Percentiles rank a stretch among this genome's conserved stretches.
phyloP scores from a whole-genome alignment of 2,329 filamentous ascomycete genomes.

The Zalaria obscura region DNA sequence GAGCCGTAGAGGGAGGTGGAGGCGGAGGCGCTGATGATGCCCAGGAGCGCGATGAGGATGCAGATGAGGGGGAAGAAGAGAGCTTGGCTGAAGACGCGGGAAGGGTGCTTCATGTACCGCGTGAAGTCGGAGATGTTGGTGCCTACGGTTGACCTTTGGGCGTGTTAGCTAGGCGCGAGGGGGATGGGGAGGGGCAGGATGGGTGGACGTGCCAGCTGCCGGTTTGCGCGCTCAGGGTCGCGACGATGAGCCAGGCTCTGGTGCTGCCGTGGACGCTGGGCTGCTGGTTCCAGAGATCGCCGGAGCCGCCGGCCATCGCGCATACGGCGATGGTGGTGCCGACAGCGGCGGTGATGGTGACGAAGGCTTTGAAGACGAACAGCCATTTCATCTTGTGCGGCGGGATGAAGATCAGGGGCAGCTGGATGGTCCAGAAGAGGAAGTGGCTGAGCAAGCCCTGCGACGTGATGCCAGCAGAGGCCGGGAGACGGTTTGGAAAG shows the following conservation, averaged over 20 bases:
- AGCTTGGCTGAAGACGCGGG: conserved; percentile 19
- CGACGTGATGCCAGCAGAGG: conserved; percentile 38
- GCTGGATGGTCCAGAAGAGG: conserved; percentile 41
- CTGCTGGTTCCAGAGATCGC: conserved; percentile 15
- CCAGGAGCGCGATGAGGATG: conserved; percentile 34
- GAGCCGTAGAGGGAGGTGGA: conserved; percentile 37
- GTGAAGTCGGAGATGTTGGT: conserved; percentile 23
- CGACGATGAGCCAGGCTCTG: conserved; percentile 13
- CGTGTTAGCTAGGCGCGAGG: conserved; percentile 7
- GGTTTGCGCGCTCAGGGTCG: no score
- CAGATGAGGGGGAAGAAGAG: conserved; percentile 34
- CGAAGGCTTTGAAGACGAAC: conserved; percentile 29
- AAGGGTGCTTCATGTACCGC: conserved; percentile 16
- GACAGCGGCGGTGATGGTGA: conserved; percentile 9
- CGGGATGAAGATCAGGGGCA: conserved; percentile 41
- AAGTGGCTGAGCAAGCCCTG: conserved; percentile 43
- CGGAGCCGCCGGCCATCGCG: conserved; percentile 14
- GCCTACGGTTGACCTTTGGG: conserved; percentile 15
- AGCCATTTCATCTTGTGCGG: conserved; percentile 39
- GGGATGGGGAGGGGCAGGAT: no score
- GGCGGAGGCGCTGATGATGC: conserved; percentile 45
- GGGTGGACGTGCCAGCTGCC: no score
- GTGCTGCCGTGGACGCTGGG: conserved; percentile 12
- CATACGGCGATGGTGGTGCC: conserved; percentile 3
- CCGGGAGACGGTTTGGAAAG: conserved; percentile 38